These are phyloP conservation scores for Sutorius eximius DNA, from an alignment of 1,284 basidiomycete species.

Conservation along the genomic window DNA sequence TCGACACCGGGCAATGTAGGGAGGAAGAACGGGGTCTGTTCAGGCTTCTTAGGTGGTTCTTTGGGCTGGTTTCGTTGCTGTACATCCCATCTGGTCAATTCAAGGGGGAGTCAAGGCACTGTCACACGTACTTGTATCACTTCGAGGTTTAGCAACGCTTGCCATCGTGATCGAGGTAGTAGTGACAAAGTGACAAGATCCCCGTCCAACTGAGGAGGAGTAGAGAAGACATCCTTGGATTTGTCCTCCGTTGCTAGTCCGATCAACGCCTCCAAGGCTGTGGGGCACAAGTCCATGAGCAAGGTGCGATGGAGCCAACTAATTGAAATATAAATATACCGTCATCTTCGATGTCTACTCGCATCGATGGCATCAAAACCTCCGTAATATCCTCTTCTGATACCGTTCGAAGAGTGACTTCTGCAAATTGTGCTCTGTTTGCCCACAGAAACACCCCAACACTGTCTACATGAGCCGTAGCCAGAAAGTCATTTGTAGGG, in stretches of 20 bases:
- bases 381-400: conserved; percentile 74
- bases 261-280: conserved; percentile 67
- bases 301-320: not conserved
- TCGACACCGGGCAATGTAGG: conserved; percentile 87
- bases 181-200: conserved; percentile 90
- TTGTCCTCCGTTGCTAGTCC: conserved; percentile 58
- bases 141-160: conserved; percentile 94
- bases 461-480: conserved; percentile 92
- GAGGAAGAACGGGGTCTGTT: conserved; percentile 96
- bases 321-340: conserved; percentile 37
- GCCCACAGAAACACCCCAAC: conserved; percentile 97
- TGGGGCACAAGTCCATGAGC: conserved; percentile 12
- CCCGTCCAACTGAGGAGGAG: conserved; percentile 82
- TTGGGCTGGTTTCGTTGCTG: conserved; percentile 96
- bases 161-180: conserved; percentile 92
- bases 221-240: conserved; percentile 70
- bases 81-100: conserved; percentile 6
- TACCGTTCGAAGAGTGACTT: conserved; percentile 81
- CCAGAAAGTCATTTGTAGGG: conserved; percentile 94
- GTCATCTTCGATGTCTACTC: conserved; percentile 78
- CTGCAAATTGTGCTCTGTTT: conserved; percentile 91
- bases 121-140: conserved; percentile 74
- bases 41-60: conserved; percentile 91
- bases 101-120: not conserved
- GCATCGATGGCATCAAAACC: conserved; percentile 78